Conservation (phyloP, 1,284 basidiomycete species). For the Stereum hirsutum region DNA sequence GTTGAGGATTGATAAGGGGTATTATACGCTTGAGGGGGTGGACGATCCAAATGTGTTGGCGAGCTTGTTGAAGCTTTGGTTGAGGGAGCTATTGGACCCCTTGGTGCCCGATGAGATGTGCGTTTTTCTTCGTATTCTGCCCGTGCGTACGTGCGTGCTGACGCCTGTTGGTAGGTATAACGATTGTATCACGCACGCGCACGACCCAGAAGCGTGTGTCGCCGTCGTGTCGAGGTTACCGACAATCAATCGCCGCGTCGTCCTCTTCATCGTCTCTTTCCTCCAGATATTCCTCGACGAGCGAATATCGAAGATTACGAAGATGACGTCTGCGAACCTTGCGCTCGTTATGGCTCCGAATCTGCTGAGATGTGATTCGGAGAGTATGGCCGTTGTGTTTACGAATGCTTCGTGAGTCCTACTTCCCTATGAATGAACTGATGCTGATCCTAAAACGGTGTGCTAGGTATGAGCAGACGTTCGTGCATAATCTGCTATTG, state of each 20-base stretch:
- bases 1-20: conserved; percentile 81
- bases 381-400: conserved; percentile 78
- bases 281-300: conserved; percentile 81
- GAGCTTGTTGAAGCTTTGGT: conserved; percentile 85
- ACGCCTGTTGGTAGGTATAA: no score
- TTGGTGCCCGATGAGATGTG: conserved; percentile 79
- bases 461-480: conserved; percentile 74
- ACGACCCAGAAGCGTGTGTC: conserved; percentile 61
- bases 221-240: conserved; percentile 71
- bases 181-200: conserved; percentile 68
- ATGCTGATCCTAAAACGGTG: no score
- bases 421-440: conserved; percentile 6
- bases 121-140: no score
- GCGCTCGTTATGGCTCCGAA: conserved; percentile 86
- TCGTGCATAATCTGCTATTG: conserved; percentile 75
- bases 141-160: no score
- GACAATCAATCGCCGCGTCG: conserved; percentile 74
- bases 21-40: conserved; percentile 81
- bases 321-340: conserved; percentile 79
- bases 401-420: conserved; percentile 75
- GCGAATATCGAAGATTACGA: conserved; percentile 61
- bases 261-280: conserved; percentile 84
- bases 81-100: conserved; percentile 83
- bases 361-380: conserved; percentile 72
- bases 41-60: conserved; percentile 86